Conservation (phyloP, 139 green algal genomes). For the Diplosphaera chodatii region DNA sequence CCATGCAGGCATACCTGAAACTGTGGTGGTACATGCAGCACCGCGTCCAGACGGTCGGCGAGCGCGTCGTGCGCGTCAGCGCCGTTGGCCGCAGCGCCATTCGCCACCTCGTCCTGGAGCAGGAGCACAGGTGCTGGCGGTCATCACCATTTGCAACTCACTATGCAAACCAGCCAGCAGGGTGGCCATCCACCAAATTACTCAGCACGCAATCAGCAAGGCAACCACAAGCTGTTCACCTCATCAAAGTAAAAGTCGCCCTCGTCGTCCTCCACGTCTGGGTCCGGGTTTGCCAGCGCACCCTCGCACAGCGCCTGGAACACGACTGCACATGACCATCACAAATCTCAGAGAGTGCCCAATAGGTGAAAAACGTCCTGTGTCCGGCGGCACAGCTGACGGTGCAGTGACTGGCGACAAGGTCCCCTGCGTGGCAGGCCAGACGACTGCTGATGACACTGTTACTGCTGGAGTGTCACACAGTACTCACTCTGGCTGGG, state of each 20-base stretch:
- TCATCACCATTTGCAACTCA: no score
- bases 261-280: constrained; percentile 9
- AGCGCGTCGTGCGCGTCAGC: neutral
- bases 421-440: no score
- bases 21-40: neutral
- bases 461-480: no score
- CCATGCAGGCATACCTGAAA: neutral
- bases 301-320: constrained; percentile 13
- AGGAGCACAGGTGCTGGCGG: neutral
- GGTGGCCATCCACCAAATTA: no score
- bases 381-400: no score
- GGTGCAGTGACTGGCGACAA: no score
- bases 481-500: neutral
- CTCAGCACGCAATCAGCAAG: no score
- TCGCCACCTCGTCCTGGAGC: constrained; percentile 3
- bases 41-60: constrained; percentile 2
- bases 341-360: no score
- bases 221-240: no score
- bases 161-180: no score
- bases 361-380: no score
- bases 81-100: neutral
- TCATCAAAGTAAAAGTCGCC: constrained; percentile 13
- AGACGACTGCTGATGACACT: no score
- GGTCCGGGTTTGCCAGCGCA: constrained; percentile 7
- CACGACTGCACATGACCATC: constrained; percentile 3